Conservation (phyloP, 1,284 basidiomycete species). For the Malassezia dermatis region DNA sequence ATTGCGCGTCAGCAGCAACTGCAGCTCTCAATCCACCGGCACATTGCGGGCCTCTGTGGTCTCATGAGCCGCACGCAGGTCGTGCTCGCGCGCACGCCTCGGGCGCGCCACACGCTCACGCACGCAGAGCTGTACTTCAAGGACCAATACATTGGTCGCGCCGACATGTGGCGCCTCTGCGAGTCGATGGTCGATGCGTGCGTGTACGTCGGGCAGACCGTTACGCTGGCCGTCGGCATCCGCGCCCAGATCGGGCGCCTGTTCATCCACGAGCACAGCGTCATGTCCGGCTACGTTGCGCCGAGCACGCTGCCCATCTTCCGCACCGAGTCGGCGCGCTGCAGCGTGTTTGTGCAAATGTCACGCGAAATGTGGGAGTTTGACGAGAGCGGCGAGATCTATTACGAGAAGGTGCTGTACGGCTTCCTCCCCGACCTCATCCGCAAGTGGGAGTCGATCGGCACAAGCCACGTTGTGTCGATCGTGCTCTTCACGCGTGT, state of each 20-base stretch:
- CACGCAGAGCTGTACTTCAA: slow-evolving; percentile 47
- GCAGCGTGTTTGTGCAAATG: slow-evolving; percentile 75
- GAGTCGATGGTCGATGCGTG: slow-evolving; percentile 39
- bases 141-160: slow-evolving; percentile 45
- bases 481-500: slow-evolving; percentile 91
- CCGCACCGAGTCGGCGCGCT: slow-evolving; percentile 73
- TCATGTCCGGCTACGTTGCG: slow-evolving; percentile 67
- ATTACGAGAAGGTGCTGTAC: slow-evolving; percentile 90
- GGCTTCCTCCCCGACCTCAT: slow-evolving; percentile 48
- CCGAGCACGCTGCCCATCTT: slow-evolving; percentile 77
- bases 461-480: slow-evolving; percentile 84
- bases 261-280: slow-evolving; percentile 36
- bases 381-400: slow-evolving; percentile 72
- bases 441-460: slow-evolving; percentile 53
- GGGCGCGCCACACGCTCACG: slow-evolving; percentile 29
- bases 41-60: slow-evolving; percentile 31
- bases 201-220: slow-evolving; percentile 45
- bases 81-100: slow-evolving; percentile 28
- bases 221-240: slow-evolving; percentile 38
- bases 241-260: slow-evolving; percentile 42
- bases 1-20: slow-evolving; percentile 26
- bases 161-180: slow-evolving; percentile 47
- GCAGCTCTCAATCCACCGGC: slow-evolving; percentile 35
- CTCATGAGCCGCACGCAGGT: slow-evolving; percentile 38
- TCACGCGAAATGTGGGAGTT: slow-evolving; percentile 95